Evolutionary conservation across 2,329 filamentous ascomycete genomes (phyloP).

Genomic region (Apiospora arundinis): DNA sequence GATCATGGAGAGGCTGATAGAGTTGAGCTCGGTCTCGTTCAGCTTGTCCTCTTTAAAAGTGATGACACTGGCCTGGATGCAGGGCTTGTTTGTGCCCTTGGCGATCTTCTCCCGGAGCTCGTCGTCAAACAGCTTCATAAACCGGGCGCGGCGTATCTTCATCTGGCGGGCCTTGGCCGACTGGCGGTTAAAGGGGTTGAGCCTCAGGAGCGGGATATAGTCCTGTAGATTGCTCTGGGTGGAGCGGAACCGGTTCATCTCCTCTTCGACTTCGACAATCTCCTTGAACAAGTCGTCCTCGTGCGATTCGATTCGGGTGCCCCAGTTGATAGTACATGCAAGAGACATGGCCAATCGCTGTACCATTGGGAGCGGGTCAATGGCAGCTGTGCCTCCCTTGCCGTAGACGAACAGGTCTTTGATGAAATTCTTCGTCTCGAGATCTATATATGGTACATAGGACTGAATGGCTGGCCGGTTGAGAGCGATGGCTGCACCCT

Average conservation of each 20-base stretch:
- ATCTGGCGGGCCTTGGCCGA: constrained; percentile 65
- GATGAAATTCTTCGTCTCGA: constrained; percentile 68
- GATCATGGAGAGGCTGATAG: constrained; percentile 72
- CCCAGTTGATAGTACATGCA: constrained; percentile 71
- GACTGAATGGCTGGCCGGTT: constrained; percentile 69
- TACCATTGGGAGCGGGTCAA: constrained; percentile 73
- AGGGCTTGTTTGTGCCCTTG: constrained; percentile 65
- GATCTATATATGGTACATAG: constrained; percentile 66
- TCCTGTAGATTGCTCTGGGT: constrained; percentile 68
- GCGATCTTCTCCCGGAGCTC: constrained; percentile 66
- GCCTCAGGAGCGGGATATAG: constrained; percentile 62
- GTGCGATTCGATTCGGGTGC: constrained; percentile 63
- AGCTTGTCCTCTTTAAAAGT: constrained; percentile 67
- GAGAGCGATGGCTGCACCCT: constrained; percentile 69
- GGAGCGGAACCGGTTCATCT: constrained; percentile 63
- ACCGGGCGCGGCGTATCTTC: constrained; percentile 64
- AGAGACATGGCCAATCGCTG: constrained; percentile 68
- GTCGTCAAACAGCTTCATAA: constrained; percentile 61
- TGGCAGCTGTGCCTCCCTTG: constrained; percentile 55
- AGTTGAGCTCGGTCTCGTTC: constrained; percentile 67
- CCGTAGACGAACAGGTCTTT: constrained; percentile 66
- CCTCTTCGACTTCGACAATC: constrained; percentile 68
- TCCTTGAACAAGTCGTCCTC: constrained; percentile 67
- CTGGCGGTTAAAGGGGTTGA: constrained; percentile 67
- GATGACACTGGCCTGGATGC: constrained; percentile 72